Base-by-base conservation (phyloP, 140 eudicot genomes). In the Stevia rebaudiana region DNA sequence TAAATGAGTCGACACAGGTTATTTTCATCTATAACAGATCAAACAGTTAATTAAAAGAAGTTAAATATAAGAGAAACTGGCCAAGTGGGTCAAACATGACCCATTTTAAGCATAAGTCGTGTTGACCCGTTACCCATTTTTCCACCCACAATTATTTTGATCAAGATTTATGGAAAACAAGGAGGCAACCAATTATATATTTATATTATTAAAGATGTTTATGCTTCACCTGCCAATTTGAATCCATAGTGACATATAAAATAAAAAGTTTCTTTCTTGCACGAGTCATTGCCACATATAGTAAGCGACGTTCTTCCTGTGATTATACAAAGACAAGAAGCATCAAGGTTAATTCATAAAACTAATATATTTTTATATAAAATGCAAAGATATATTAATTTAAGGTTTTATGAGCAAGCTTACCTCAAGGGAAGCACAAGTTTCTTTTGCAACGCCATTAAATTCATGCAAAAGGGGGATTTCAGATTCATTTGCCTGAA, bases 251-350 rank as follows among this genome's bases (percentile, higher is more conserved):
- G 57, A 92, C 79, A 74, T 88, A 81, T 31, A 88, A 80, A 50
- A 92, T 81, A 80, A 82, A 79, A 67, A 92, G 92, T 44, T 85
- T 92, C 71, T 85, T 87, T 68, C 90, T 79, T 49, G 98, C 98
- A 67, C 98, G 96, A 70, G 96, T 92, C 78, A 92, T 75, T 24
- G 96, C 96, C 62, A 92, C 98, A 70, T 87, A 92, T 46, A 92
- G 63, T 63, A 92, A 83, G 36, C 96, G 95, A 22, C 98, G 73
- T 70, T 92, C 98, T 69, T 92, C 98, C 98, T 91, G 57, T 41
- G 22, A 66, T 46, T 61, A 6, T 73, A 44, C 52, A 67, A 43
- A 57, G 55, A 60, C 71, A 17, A 35, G 21, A 23, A 54, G 16
- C 52, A 39, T 24, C 37, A 59, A 0, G 64, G 36, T 31, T 11